Percentiles rank a stretch among this genome's conserved stretches.
Evolutionary conservation across 2,329 filamentous ascomycete species (phyloP).

Genomic region (Leptosphaerulina australis): DNA sequence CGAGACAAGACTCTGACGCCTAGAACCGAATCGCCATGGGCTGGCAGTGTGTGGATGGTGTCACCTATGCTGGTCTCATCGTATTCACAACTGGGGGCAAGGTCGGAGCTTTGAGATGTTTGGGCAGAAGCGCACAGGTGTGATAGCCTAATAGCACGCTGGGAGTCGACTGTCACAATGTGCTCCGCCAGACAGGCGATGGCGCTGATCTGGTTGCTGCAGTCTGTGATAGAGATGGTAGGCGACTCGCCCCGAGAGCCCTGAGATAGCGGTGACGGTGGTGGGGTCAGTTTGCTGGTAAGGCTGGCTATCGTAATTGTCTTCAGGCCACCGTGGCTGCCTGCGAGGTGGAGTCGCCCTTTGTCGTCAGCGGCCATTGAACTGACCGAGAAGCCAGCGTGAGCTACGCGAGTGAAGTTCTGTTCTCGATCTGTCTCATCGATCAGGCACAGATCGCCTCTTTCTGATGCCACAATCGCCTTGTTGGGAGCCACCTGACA

Average conservation of each 20-base stretch:
- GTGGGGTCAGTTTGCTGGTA: constrained; percentile 36
- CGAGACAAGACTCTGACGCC: constrained; percentile 72
- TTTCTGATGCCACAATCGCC: constrained; percentile 84
- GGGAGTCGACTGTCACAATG: constrained; percentile 68
- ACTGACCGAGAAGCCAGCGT: constrained; percentile 70
- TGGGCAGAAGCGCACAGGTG: constrained; percentile 52
- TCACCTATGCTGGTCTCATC: constrained; percentile 40
- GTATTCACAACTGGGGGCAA: background rate
- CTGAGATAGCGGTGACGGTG: constrained; percentile 42
- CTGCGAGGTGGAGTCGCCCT: constrained; percentile 69
- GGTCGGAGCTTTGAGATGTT: background rate
- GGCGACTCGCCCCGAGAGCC: constrained; percentile 43
- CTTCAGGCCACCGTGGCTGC: constrained; percentile 64
- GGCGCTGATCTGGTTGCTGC: constrained; percentile 45
- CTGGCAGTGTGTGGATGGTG: constrained; percentile 55
- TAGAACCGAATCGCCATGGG: constrained; percentile 65
- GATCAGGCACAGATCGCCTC: constrained; percentile 85
- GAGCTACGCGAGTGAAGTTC: constrained; percentile 70
- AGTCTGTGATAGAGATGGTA: constrained; percentile 33
- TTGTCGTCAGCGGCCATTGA: constrained; percentile 67
- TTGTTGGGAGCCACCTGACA: constrained; percentile 72
- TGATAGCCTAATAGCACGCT: constrained; percentile 70
- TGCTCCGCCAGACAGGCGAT: constrained; percentile 47
- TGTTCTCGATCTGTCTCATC: constrained; percentile 76
- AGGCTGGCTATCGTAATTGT: constrained; percentile 52